phyloP scores from a whole-genome alignment of 177 flowering plant genomes.

The Vitis hybrid region DNA sequence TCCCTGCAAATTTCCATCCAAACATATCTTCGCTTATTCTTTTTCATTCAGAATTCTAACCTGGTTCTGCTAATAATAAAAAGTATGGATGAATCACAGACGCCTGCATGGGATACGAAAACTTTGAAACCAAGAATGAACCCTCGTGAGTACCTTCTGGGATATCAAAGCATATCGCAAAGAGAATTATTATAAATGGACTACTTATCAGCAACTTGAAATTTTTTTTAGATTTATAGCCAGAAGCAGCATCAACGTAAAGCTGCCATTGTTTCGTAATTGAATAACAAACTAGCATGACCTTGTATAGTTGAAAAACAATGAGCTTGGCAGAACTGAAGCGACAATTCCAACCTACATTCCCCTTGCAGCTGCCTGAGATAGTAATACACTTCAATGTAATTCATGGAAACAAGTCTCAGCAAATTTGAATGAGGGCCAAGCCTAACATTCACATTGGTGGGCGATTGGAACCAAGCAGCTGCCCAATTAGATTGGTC shows the following conservation, averaged over 20 bases:
- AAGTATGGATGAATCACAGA: too few species aligned
- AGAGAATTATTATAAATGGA: not conserved
- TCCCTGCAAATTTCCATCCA: too few species aligned
- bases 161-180: not conserved
- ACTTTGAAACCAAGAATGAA: too few species aligned
- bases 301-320: not conserved
- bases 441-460: conserved; percentile 44
- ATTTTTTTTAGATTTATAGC: not conserved
- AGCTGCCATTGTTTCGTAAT: not conserved
- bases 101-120: too few species aligned
- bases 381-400: not conserved
- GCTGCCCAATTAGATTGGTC: conserved; percentile 69
- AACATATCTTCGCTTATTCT: too few species aligned
- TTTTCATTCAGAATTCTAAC: too few species aligned
- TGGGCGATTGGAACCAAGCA: conserved; percentile 67
- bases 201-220: not conserved
- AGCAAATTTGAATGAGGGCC: not conserved
- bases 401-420: not conserved
- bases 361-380: not conserved
- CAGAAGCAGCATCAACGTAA: conserved; percentile 2
- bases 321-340: not conserved
- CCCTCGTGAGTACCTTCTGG: not conserved
- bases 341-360: not conserved
- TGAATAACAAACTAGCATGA: not conserved
- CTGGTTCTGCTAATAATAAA: too few species aligned